Conservation (phyloP, 2,329 filamentous ascomycete genomes). For the Arachnomyces sp. region DNA sequence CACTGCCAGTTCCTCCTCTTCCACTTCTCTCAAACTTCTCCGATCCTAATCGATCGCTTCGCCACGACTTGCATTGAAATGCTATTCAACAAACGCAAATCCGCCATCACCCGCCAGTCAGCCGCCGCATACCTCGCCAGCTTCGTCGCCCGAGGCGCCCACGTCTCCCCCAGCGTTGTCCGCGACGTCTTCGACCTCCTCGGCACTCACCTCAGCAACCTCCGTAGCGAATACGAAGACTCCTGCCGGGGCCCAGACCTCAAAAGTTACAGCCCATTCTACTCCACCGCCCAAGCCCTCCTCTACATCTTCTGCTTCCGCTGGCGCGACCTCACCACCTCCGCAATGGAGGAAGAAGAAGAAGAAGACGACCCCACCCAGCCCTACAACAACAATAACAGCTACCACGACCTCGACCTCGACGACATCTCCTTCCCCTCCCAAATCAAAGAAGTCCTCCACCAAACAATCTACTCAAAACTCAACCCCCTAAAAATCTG, state of each 20-base stretch:
- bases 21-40: constrained; percentile 80
- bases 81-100: constrained; percentile 60
- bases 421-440: constrained; percentile 72
- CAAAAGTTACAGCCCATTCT: constrained; percentile 74
- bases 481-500: constrained; percentile 95
- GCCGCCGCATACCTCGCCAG: constrained; percentile 89
- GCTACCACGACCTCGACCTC: constrained; percentile 46
- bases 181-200: constrained; percentile 74
- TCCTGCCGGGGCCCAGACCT: constrained; percentile 77
- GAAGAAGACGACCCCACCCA: too few relatives aligned
- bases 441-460: constrained; percentile 63
- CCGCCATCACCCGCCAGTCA: constrained; percentile 68
- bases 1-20: constrained; percentile 95
- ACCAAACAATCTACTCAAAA: constrained; percentile 71
- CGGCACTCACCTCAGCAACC: constrained; percentile 64
- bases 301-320: constrained; percentile 97
- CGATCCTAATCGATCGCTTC: constrained; percentile 71
- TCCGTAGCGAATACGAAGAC: constrained; percentile 64
- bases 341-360: constrained; percentile 43
- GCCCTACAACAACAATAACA: not conserved
- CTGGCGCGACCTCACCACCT: constrained; percentile 76
- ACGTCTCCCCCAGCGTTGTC: constrained; percentile 68
- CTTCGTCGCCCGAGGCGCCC: constrained; percentile 83
- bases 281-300: constrained; percentile 77
- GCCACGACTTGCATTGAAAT: constrained; percentile 67